Conservation (phyloP, 164 flowering plant genomes). For the Dillenia suffruticosa region DNA sequence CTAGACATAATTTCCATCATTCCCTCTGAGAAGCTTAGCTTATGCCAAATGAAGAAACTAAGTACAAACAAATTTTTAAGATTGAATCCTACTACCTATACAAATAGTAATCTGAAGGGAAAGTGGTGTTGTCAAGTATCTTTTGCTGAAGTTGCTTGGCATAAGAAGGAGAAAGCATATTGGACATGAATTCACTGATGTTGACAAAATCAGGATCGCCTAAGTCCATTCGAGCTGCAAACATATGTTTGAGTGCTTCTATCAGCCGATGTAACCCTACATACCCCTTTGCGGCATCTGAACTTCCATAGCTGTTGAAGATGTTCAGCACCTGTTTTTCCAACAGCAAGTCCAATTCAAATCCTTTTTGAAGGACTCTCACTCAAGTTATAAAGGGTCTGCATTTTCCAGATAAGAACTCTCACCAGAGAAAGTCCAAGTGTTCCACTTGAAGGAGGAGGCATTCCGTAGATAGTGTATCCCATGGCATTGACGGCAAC, state of each 20-base stretch:
- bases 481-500: slow-evolving; percentile 62
- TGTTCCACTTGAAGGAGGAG: slow-evolving; percentile 97
- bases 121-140: slow-evolving; percentile 86
- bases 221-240: slow-evolving; percentile 79
- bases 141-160: slow-evolving; percentile 50
- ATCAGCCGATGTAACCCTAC: slow-evolving; percentile 77
- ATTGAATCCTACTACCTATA: slow-evolving; percentile 32
- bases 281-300: slow-evolving; percentile 48
- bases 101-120: slow-evolving; percentile 70
- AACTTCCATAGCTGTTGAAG: slow-evolving; percentile 51
- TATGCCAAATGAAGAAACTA: too few relatives aligned
- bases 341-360: not conserved
- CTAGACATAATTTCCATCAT: slow-evolving; percentile 19
- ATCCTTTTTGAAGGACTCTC: not conserved
- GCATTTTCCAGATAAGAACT: slow-evolving; percentile 1
- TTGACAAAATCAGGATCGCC: slow-evolving; percentile 83
- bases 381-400: not conserved
- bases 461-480: slow-evolving; percentile 80
- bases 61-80: not conserved
- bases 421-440: slow-evolving; percentile 72
- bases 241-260: slow-evolving; percentile 90
- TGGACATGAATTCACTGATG: slow-evolving; percentile 25
- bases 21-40: too few relatives aligned
- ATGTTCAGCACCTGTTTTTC: slow-evolving; percentile 69
- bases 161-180: slow-evolving; percentile 70